Evolutionary conservation across 75 land plant genomes (phyloP), one percentile per base, ranked within the genome.

Genomic region (Cupressus sempervirens): DNA sequence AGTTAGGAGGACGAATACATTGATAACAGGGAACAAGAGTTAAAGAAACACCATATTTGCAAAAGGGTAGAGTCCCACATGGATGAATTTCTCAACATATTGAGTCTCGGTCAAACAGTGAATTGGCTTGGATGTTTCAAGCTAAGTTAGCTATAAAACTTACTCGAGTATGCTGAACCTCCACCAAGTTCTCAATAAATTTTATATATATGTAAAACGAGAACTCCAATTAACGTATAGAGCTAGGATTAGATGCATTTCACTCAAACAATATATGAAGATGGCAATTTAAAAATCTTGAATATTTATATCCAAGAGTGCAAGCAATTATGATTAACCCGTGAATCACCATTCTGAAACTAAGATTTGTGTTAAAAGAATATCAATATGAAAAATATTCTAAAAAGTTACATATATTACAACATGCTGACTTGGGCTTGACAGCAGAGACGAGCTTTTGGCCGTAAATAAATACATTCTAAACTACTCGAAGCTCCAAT

Each of bases 381-480:
- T 20, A 38, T 76, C 38, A 20, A 14, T 40, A 76, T 38, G 14
- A 48, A n/a, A 23, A 0, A 43, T n/a, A 3, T 12, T 7, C 52
- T 43, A 79, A n/a, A n/a, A 79, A 45, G 15, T 79, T 79, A 26
- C 32, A n/a, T 79, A 43, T 79, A 79, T 79, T 79, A 79, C 46
- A 79, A 79, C 30, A n/a, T 79, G n/a, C 30, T 26, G 26, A 26
- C 12, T 79, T n/a, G 45, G 30, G 1, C 14, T n/a, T 23, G 4
- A 48, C 29, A 43, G 81, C n/a, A 79, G 23, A 45, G 8, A 10
- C n/a, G 29, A 26, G 50, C 45, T 79, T 79, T 79, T 79, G 81
- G 81, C 50, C 26, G 43, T n/a, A 29, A 8, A 43, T n/a, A 26
- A 23, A 36, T 45, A 79, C 81, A 40, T 43, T n/a, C 45, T 23